phyloP scores from a whole-genome alignment of 176 grass and related monocot species.

The Hordeum marinum region DNA sequence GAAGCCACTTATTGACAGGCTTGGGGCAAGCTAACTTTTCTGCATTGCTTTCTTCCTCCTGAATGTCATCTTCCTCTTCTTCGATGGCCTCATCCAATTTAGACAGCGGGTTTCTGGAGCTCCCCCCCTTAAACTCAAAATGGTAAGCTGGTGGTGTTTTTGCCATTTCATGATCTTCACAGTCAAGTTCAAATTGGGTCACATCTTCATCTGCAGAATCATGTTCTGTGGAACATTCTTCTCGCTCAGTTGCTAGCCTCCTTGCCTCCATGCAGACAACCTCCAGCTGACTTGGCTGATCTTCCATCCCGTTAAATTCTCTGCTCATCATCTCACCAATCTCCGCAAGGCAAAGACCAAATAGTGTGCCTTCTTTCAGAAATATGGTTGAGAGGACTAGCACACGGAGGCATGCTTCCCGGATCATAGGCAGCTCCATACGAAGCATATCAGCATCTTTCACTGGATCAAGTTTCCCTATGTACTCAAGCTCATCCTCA shows the following conservation, averaged over 20 bases:
- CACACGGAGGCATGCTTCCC: slow-evolving; percentile 77
- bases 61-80: slow-evolving; percentile 54
- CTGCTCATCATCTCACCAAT: slow-evolving; percentile 96
- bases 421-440: slow-evolving; percentile 83
- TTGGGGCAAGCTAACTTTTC: slow-evolving; percentile 34
- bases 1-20: slow-evolving; percentile 37
- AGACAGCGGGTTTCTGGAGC: slow-evolving; percentile 49
- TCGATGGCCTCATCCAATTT: slow-evolving; percentile 60
- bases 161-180: slow-evolving; percentile 35
- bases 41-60: slow-evolving; percentile 46
- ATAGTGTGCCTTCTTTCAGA: slow-evolving; percentile 73
- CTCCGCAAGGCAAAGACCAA: slow-evolving; percentile 76
- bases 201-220: slow-evolving; percentile 45
- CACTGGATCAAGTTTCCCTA: slow-evolving; percentile 66
- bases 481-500: slow-evolving; percentile 76
- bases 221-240: slow-evolving; percentile 41
- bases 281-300: slow-evolving; percentile 85
- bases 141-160: slow-evolving; percentile 29
- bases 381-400: slow-evolving; percentile 84
- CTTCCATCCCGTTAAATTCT: slow-evolving; percentile 56
- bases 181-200: slow-evolving; percentile 72
- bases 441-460: slow-evolving; percentile 80
- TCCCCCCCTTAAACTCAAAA: slow-evolving; percentile 42
- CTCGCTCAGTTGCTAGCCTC: slow-evolving; percentile 56
- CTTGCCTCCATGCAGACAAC: slow-evolving; percentile 78